These are phyloP conservation scores for Leccinum subgranulosum DNA, from an alignment of 768 basidiomycete genomes.

Conservation along the genomic window DNA sequence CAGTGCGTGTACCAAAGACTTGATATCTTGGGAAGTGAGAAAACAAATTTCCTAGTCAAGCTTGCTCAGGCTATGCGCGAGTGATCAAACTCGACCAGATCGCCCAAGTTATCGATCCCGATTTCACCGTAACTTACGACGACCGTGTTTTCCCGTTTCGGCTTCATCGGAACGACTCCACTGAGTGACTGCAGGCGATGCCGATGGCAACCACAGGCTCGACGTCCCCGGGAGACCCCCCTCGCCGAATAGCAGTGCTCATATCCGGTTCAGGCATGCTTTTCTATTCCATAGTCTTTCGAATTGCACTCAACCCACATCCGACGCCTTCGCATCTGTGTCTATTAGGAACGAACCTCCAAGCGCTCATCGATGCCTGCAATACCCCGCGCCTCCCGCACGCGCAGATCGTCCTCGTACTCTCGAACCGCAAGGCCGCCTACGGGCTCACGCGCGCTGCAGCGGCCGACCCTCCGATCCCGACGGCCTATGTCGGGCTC, in stretches of 20 bases:
- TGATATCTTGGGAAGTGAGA: neutral
- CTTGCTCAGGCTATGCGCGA: neutral
- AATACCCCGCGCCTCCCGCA: constrained; percentile 71
- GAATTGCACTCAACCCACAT: neutral
- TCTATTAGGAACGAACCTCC: constrained; percentile 82
- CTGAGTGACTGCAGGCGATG: neutral
- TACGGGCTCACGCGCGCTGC: constrained; percentile 84
- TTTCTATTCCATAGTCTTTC: neutral
- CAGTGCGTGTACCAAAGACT: neutral
- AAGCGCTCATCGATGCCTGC: constrained; percentile 90
- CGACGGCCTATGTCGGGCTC: constrained; percentile 78
- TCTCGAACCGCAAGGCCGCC: constrained; percentile 91
- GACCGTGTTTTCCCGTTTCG: constrained; percentile 1
- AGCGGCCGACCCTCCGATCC: constrained; percentile 66
- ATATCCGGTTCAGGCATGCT: constrained; percentile 62
- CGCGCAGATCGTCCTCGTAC: constrained; percentile 70
- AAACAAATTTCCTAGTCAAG: neutral
- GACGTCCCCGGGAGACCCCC: neutral
- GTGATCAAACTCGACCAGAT: neutral
- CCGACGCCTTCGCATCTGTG: neutral
- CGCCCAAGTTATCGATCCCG: neutral
- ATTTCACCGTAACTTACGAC: constrained; percentile 4
- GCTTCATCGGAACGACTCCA: neutral
- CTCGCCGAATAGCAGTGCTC: constrained; percentile 34
- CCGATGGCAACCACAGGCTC: neutral